Base-by-base conservation (phyloP, 495 filamentous ascomycete species). In the Polyplosphaeria fusca region DNA sequence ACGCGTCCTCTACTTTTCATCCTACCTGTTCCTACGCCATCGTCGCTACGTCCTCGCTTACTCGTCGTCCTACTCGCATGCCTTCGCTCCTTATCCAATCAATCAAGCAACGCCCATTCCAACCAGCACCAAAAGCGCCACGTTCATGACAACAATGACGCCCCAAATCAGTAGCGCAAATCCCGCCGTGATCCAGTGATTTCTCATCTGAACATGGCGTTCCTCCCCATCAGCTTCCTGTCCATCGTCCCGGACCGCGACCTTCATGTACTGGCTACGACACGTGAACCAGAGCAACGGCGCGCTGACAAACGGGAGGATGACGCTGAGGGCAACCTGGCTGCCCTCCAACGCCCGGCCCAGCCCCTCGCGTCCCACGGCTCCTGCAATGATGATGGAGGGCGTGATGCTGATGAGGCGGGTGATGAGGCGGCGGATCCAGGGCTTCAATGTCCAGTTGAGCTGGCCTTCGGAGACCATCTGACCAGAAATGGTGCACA, bases 241-340 rank as follows among this genome's bases (percentile, higher is more conserved):
- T 28, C 28, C 62, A 16, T 52, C 49, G 2, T 20, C 46, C 12
- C 44, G 38, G 20, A 58, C 61, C 16, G 51, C 41, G 30, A 89
- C 88, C 20, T 79, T 86, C 91, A 96, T 95, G 67, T 88, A 93
- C 60, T 82, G 79, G 55, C 85, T 84, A 40, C 84, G 76, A 55
- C 86, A 89, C 0, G 91, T 96, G 64, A 95, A 95, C 68, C 84
- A 96, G 60, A 96, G 86, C 19, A 96, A 72, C 18, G 91, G 91
- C 3, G 88, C 88, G 11, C 79, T 82, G 25, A 92, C 82, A 66
- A 95, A 89, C 0, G 90, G 90, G 28, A 96, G 71, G 24, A 89
- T 85, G 3, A 91, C 79, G 58, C 85, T 89, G 37, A 96, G 71
- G 1, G 83, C 88, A 48, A 95, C 89, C 68, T 96, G 90, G 16